These are phyloP conservation scores for Blastocrithidia nonstop DNA, from an alignment of 208 protist genomes.

Conservation along the genomic window DNA sequence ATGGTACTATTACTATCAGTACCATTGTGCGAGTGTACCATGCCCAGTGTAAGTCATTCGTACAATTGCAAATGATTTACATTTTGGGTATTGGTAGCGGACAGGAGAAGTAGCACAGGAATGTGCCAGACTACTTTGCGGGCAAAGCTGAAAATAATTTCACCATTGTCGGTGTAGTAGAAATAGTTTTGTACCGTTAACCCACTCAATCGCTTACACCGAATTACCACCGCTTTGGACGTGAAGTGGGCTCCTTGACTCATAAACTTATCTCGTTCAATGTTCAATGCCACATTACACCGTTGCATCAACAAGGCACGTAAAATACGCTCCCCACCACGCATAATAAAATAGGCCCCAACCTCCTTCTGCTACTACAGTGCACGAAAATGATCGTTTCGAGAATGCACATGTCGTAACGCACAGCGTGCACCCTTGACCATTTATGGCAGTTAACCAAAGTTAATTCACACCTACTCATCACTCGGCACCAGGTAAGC, in stretches of 20 bases:
- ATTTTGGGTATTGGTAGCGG: constrained; percentile 40
- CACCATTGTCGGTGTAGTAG: constrained; percentile 91
- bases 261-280: constrained; percentile 77
- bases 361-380: constrained; percentile 92
- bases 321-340: constrained; percentile 96
- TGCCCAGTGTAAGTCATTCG: constrained; percentile 48
- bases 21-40: constrained; percentile 10
- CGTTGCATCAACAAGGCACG: constrained; percentile 92
- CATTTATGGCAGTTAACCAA: constrained; percentile 77
- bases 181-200: constrained; percentile 90
- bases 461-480: constrained; percentile 58
- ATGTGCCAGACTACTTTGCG: constrained; percentile 79
- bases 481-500: constrained; percentile 62
- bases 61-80: constrained; percentile 40
- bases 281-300: constrained; percentile 91
- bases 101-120: constrained; percentile 55
- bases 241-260: constrained; percentile 91
- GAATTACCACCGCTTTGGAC: constrained; percentile 87
- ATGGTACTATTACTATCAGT: too few species aligned
- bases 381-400: constrained; percentile 54
- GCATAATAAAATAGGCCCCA: constrained; percentile 99
- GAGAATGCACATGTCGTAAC: constrained; percentile 41
- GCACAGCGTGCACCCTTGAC: constrained; percentile 63
- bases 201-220: constrained; percentile 89
- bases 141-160: constrained; percentile 78